Conservation (phyloP, 352 stramenopile genomes). For the Peronospora destructor region DNA sequence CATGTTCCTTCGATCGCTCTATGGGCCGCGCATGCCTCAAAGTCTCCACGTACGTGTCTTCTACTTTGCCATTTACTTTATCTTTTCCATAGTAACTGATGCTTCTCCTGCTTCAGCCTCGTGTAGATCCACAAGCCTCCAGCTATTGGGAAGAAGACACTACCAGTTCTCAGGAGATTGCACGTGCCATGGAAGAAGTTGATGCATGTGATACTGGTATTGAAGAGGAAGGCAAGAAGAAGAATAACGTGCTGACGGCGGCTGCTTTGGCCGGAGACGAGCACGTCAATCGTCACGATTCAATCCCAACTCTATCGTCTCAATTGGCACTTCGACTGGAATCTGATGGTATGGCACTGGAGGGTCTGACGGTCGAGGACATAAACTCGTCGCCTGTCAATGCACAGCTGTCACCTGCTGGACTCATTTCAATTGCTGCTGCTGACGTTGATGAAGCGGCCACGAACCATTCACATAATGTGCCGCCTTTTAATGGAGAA, state of each 20-base stretch:
- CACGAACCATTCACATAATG: slow-evolving; percentile 25
- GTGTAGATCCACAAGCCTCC: slow-evolving; percentile 52
- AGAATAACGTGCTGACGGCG: slow-evolving; percentile 22
- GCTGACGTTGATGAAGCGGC: slow-evolving; percentile 74
- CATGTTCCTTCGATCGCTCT: slow-evolving; percentile 80
- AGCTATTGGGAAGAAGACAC: slow-evolving; percentile 81
- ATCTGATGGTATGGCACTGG: slow-evolving; percentile 34
- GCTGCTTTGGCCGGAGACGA: slow-evolving; percentile 25
- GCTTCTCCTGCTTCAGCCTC: slow-evolving; percentile 35
- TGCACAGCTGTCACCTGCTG: slow-evolving; percentile 59
- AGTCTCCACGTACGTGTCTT: slow-evolving; percentile 46
- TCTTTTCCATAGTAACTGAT: slow-evolving; percentile 1
- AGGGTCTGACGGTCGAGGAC: slow-evolving; percentile 40
- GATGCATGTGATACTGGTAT: slow-evolving; percentile 30
- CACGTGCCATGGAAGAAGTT: slow-evolving; percentile 52
- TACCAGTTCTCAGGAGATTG: slow-evolving; percentile 52
- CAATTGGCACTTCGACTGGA: slow-evolving; percentile 34
- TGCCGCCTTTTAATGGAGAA: slow-evolving; percentile 33
- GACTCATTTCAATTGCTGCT: slow-evolving; percentile 77
- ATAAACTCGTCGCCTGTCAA: slow-evolving; percentile 39
- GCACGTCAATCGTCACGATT: slow-evolving; percentile 10
- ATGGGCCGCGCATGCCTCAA: slow-evolving; percentile 73
- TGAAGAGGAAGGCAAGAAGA: slow-evolving; percentile 46
- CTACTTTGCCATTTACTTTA: background rate
- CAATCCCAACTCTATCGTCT: slow-evolving; percentile 14